Conservation (phyloP, 345 rosid genomes). For the Pugionium cornutum region DNA sequence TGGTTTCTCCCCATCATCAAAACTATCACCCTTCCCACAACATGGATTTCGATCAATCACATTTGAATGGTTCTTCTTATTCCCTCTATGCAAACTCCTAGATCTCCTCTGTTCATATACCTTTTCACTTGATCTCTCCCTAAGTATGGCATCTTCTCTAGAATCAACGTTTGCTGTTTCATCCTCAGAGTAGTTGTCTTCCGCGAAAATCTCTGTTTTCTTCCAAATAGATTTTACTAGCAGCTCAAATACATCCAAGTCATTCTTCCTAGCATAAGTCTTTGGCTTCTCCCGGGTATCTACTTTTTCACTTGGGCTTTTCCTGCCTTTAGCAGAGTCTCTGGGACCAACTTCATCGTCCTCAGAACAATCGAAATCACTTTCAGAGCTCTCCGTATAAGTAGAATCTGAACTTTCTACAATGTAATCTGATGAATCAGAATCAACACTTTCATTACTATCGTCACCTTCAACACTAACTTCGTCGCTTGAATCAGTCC, state of each 20-base stretch:
- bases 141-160: slow-evolving; percentile 16
- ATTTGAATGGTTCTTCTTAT: slow-evolving; percentile 1
- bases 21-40: not conserved
- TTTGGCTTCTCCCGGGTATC: not conserved
- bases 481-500: not conserved
- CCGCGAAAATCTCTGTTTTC: not conserved
- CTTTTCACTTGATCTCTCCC: slow-evolving; percentile 20
- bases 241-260: slow-evolving; percentile 19
- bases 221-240: slow-evolving; percentile 34
- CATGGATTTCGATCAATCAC: not conserved
- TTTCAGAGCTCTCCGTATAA: slow-evolving; percentile 24
- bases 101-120: slow-evolving; percentile 18
- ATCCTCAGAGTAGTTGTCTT: slow-evolving; percentile 15
- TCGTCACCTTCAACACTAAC: slow-evolving; percentile 14
- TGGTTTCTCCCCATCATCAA: not conserved
- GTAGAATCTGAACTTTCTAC: slow-evolving; percentile 25
- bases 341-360: slow-evolving; percentile 28
- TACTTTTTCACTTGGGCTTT: slow-evolving; percentile 5
- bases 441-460: slow-evolving; percentile 23
- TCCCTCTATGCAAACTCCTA: slow-evolving; percentile 27
- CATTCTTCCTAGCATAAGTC: not conserved
- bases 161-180: slow-evolving; percentile 5
- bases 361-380: slow-evolving; percentile 32
- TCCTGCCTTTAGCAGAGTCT: slow-evolving; percentile 14
- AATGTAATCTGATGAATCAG: slow-evolving; percentile 29